Evolutionary conservation across 2,329 filamentous ascomycete genomes (phyloP).

Genomic region (Fusarium buxicola): DNA sequence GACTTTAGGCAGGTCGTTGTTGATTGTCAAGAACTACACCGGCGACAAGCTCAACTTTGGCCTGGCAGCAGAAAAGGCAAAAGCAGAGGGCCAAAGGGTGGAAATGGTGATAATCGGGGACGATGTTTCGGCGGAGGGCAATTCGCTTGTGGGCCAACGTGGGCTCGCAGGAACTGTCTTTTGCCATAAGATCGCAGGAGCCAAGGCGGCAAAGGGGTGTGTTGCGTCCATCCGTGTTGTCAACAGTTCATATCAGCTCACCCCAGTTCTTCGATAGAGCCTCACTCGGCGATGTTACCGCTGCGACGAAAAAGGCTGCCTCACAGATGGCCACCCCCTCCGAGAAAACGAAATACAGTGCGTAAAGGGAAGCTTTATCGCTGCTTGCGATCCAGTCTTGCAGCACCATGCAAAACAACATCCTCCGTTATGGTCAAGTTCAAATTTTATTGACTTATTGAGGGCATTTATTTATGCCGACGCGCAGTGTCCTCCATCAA

Average conservation of each 20-base stretch:
- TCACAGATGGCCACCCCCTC: conserved; percentile 45
- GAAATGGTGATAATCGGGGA: conserved; percentile 43
- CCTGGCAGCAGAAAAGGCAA: conserved; percentile 47
- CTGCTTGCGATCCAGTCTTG: no score
- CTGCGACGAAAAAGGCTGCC: conserved; percentile 31
- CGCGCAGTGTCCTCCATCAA: conserved; percentile 67
- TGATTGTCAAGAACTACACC: conserved; percentile 47
- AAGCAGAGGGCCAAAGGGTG: conserved; percentile 40
- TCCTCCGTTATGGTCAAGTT: not conserved
- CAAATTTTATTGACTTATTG: not conserved
- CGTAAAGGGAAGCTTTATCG: no score
- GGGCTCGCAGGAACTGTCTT: conserved; percentile 42
- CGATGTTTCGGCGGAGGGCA: conserved; percentile 42
- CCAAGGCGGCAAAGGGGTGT: conserved; percentile 41
- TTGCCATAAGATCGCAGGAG: conserved; percentile 43
- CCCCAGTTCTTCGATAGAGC: conserved; percentile 15
- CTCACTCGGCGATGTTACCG: conserved; percentile 32
- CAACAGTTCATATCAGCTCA: conserved; percentile 5
- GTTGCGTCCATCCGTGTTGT: not conserved
- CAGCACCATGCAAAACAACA: not conserved
- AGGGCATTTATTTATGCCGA: conserved; percentile 43
- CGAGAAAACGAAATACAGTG: no score
- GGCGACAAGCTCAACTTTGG: conserved; percentile 47
- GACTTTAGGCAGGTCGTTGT: conserved; percentile 24
- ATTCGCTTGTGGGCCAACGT: conserved; percentile 40